These are phyloP conservation scores for Drechmeria coniospora DNA, from an alignment of 2,329 filamentous ascomycete genomes.

Conservation along the genomic window DNA sequence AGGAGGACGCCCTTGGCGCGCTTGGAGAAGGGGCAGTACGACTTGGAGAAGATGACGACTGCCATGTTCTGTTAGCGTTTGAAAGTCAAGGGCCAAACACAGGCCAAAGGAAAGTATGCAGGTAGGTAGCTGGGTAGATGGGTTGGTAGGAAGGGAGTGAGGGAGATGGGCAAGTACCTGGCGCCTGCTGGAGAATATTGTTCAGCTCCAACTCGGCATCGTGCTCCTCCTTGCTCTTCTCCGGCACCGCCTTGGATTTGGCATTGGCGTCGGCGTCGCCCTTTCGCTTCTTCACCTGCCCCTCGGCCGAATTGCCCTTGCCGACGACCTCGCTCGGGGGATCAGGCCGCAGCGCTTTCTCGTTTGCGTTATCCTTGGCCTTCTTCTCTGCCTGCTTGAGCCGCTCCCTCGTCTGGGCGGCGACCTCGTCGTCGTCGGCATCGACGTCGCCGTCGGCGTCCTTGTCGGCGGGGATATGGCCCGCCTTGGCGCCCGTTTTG, in stretches of 20 bases:
- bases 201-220: constrained; percentile 59
- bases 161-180: constrained; percentile 55
- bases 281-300: constrained; percentile 25
- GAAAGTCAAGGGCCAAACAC: too few relatives aligned
- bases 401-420: constrained; percentile 38
- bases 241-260: constrained; percentile 20
- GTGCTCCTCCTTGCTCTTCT: constrained; percentile 42
- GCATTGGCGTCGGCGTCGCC: constrained; percentile 8
- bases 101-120: background rate
- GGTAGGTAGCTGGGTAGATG: constrained; percentile 5
- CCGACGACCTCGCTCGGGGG: constrained; percentile 41
- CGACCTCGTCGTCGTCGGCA: constrained; percentile 38
- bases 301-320: constrained; percentile 39
- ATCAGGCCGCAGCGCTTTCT: constrained; percentile 48
- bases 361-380: constrained; percentile 52
- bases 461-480: constrained; percentile 28
- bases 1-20: constrained; percentile 76
- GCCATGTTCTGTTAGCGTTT: background rate
- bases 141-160: background rate
- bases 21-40: constrained; percentile 76
- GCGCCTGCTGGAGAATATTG: constrained; percentile 66
- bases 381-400: constrained; percentile 54
- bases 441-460: constrained; percentile 40
- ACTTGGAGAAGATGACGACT: constrained; percentile 96
- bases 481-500: constrained; percentile 21